Evolutionary conservation across 352 stramenopile species (phyloP).

Genomic region (Phytophthora brassicae): DNA sequence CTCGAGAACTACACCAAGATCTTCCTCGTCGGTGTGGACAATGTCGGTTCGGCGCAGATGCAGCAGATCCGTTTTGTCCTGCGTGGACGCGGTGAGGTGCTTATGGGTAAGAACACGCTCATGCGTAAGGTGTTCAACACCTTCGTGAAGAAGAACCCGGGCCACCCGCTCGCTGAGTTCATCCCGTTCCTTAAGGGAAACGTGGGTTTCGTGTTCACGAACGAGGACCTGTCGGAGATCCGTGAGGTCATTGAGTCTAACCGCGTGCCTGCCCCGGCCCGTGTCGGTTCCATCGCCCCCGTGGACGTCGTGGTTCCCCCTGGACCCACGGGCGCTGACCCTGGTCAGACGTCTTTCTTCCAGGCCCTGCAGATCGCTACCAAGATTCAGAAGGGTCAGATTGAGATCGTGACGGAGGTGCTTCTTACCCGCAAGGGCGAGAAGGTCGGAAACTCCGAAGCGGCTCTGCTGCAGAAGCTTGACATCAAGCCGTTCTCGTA

Average conservation of each 20-base stretch:
- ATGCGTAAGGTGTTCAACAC: constrained; percentile 98
- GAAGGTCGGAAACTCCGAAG: constrained; percentile 98
- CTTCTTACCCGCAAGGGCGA: constrained; percentile 95
- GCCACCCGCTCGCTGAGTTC: constrained; percentile 91
- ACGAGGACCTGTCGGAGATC: constrained; percentile 94
- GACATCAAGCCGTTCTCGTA: constrained; percentile 99
- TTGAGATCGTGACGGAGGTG: constrained; percentile 99
- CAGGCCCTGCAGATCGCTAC: constrained; percentile 98
- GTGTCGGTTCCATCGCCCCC: constrained; percentile 95
- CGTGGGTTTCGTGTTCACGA: constrained; percentile 99
- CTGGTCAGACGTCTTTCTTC: constrained; percentile 99
- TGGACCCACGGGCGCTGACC: constrained; percentile 98
- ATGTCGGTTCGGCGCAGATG: constrained; percentile 99
- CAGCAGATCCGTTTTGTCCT: constrained; percentile 97
- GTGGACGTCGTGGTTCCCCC: constrained; percentile 96
- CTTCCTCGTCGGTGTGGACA: constrained; percentile 98
- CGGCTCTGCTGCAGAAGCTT: constrained; percentile 98
- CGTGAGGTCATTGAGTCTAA: constrained; percentile 88
- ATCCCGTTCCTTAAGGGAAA: constrained; percentile 94
- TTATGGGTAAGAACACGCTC: constrained; percentile 99
- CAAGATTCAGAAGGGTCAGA: constrained; percentile 99
- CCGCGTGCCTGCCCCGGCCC: constrained; percentile 95
- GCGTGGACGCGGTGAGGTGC: constrained; percentile 93
- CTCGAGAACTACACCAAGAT: constrained; percentile 97
- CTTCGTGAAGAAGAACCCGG: constrained; percentile 97